Evolutionary conservation across 495 filamentous ascomycete species (phyloP).

Genomic region (Daldinia vernicosa): DNA sequence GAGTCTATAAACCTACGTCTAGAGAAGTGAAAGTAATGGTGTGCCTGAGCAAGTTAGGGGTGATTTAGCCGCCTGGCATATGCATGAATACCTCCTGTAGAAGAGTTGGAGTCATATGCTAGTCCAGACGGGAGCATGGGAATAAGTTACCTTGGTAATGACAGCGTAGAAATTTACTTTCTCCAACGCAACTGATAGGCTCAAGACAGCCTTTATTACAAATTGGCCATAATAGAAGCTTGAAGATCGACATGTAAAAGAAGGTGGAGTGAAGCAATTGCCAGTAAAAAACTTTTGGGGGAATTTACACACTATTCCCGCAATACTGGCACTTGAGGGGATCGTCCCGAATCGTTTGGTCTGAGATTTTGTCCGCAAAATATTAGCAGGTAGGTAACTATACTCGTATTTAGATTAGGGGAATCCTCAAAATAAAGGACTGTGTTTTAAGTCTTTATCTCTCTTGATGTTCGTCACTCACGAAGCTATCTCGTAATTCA

Average conservation of each 20-base stretch:
- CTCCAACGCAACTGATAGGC: background rate
- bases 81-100: background rate
- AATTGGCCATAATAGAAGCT: background rate
- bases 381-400: no score
- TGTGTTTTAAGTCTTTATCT: no score
- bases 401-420: no score
- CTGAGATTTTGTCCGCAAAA: no score
- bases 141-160: background rate
- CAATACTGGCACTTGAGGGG: no score
- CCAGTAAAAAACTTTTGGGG: no score
- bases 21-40: background rate
- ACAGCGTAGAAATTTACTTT: background rate
- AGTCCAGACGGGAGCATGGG: background rate
- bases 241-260: background rate
- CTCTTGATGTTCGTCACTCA: no score
- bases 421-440: no score
- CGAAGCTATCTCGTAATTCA: no score
- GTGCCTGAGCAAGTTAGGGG: background rate
- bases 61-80: slow-evolving; percentile 14
- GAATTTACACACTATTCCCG: no score
- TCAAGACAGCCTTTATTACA: background rate
- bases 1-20: background rate
- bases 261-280: background rate
- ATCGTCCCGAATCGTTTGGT: no score
- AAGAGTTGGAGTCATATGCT: background rate